Evolutionary conservation across 179 eudicot genomes (phyloP), one percentile per base, ranked within the genome.

Genomic region (Actinidia chinensis): DNA sequence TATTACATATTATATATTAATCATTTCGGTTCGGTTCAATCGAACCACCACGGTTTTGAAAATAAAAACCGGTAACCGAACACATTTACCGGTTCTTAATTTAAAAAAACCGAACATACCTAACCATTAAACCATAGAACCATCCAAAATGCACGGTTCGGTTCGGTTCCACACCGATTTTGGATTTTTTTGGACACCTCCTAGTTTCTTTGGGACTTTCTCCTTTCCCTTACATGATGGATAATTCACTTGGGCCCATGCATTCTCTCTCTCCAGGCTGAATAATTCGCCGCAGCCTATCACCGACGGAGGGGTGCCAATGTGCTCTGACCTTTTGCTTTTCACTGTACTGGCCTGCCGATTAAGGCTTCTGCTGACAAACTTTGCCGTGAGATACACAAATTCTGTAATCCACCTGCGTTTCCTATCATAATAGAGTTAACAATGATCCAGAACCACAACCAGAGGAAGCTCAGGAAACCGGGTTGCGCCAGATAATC

Each of bases 171-270:
- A n/a, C n/a, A n/a, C n/a, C n/a, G n/a, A n/a, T n/a, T n/a, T n/a
- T n/a, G n/a, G n/a, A n/a, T n/a, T n/a, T n/a, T n/a, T n/a, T n/a
- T n/a, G n/a, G n/a, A n/a, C n/a, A n/a, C n/a, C n/a, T n/a, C n/a
- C n/a, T n/a, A n/a, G n/a, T n/a, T 93, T 93, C 80, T 91, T 85
- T 70, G 94, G 97, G 36, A 93, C 90, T 83, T 93, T 93, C 79
- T n/a, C 97, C 97, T 4, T 93, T 90, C 75, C 97, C 97, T 22
- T 91, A 93, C 80, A 93, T 93, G 97, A 93, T 91, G 69, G 97
- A 94, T 5, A 84, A 84, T 93, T 75, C 97, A 93, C 84, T 84
- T 93, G 69, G 94, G 97, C 20, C 97, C n/a, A 93, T 76, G 97
- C 96, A 14, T 93, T 93, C 74, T 88, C 97, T 5, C 81, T 93